Evolutionary conservation across 2,329 filamentous ascomycete species (phyloP), one percentile per base, ranked within the genome.

Genomic region (Zymoseptoria brevis): DNA sequence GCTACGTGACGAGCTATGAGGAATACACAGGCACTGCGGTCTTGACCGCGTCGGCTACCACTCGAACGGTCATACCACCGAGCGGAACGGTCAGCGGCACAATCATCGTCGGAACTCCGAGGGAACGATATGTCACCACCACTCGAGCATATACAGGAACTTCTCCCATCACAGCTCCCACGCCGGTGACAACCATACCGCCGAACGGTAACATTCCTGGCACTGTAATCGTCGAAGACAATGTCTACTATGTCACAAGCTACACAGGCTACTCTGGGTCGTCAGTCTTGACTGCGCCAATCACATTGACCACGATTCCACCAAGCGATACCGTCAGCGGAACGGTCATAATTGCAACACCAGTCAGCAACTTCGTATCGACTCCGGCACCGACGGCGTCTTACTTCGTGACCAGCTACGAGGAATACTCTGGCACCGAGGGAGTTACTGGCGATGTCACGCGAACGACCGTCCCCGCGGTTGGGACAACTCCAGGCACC

Each of bases 11-110:
- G 4, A 54, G 51, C 19, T 58, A 50, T n/a, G 51, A 19, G 16
- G 51, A 24, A 29, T 57, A 57, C 50, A 57, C 50, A 5, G 56
- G 56, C n/a, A 54, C 50, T 24, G 50, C 50, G 16, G 9, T 50
- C 16, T 22, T 58, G 24, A 60, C 60, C 8, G 58, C 51, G 19
- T 56, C 57, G 8, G 48, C 52, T 4, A 62, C 55, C 5, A 50
- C 53, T n/a, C 57, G 54, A 26, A 62, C 53, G 2, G 13, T 45
- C 35, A 56, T 54, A 22, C 35, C 24, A n/a, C 58, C 60, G 41
- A 57, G 41, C n/a, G 60, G 58, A 19, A 58, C 45, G 30, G 41
- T 19, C n/a, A 55, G 52, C 26, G 60, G 60, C n/a, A 60, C 58
- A 4, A 49, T 52, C 52, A 54, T 55, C 21, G 53, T 62, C 19